phyloP scores from a whole-genome alignment of 306 rosid genomes.

The Lathyrus sativus region DNA sequence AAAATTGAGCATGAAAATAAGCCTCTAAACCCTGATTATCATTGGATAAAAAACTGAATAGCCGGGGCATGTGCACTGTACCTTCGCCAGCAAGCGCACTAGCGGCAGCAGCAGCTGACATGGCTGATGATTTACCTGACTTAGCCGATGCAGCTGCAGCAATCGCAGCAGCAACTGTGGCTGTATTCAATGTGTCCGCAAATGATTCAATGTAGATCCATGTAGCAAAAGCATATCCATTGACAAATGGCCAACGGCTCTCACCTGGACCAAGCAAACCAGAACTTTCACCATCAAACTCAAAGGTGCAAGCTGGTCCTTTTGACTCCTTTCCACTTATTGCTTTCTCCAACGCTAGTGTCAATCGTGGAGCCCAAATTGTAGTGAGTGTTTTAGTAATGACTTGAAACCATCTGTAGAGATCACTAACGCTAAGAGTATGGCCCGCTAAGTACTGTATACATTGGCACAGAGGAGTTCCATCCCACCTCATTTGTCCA shows the following conservation, averaged over 20 bases:
- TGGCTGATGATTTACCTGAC: conserved; percentile 98
- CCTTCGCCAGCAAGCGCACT: conserved; percentile 99
- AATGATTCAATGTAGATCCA: conserved; percentile 99
- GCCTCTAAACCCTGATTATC: conserved; percentile 99
- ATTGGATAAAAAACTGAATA: conserved; percentile 90
- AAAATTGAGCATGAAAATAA: conserved; percentile 96
- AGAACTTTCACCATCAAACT: conserved; percentile 99
- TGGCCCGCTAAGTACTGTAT: conserved; percentile 92
- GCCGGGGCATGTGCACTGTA: conserved; percentile 96
- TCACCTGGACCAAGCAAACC: conserved; percentile 99
- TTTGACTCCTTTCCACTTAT: conserved; percentile 88
- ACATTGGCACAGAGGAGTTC: conserved; percentile 89
- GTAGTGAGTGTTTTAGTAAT: conserved; percentile 75
- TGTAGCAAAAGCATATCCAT: conserved; percentile 97
- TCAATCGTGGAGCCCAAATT: conserved; percentile 73
- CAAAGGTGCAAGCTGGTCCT: conserved; percentile 93
- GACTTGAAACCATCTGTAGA: conserved; percentile 81
- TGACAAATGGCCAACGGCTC: conserved; percentile 95
- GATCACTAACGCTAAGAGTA: conserved; percentile 74
- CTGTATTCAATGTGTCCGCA: conserved; percentile 97
- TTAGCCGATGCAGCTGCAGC: conserved; percentile 98
- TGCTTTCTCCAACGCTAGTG: conserved; percentile 90
- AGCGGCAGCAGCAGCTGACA: conserved; percentile 99
- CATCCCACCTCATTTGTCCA: conserved; percentile 83
- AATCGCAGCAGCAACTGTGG: conserved; percentile 99